phyloP scores from a whole-genome alignment of 306 rosid genomes.

The Glycine tomentella region DNA sequence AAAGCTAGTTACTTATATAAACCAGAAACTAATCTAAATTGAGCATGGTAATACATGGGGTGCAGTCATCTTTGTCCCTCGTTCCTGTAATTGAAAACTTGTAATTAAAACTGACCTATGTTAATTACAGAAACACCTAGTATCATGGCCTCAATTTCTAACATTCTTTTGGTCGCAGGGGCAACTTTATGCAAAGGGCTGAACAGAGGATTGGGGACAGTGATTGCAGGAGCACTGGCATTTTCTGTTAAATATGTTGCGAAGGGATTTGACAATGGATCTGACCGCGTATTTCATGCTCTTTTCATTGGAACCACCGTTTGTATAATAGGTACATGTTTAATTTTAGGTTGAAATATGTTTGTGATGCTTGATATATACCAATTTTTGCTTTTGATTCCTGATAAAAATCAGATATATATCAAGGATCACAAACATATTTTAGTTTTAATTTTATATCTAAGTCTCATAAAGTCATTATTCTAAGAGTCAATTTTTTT shows the following conservation, averaged over 20 bases:
- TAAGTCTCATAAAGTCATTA: not conserved
- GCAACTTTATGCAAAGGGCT: conserved; percentile 44
- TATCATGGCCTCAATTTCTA: not conserved
- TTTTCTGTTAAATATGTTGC: conserved; percentile 67
- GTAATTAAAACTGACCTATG: no score
- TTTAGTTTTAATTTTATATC: not conserved
- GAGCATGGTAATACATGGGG: no score
- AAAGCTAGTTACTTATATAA: no score
- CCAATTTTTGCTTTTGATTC: no score
- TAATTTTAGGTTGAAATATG: not conserved
- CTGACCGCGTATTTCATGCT: conserved; percentile 60
- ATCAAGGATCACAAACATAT: no score
- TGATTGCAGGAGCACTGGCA: conserved; percentile 79
- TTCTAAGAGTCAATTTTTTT: not conserved
- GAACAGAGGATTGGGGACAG: conserved; percentile 89
- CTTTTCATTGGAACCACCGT: conserved; percentile 73
- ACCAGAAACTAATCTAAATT: no score
- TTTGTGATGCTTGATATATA: no score
- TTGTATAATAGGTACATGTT: conserved; percentile 66
- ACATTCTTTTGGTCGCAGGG: conserved; percentile 52
- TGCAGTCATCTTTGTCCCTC: not conserved
- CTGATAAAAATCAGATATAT: no score
- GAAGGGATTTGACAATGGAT: not conserved
- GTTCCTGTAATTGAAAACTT: not conserved
- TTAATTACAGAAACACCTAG: not conserved